phyloP scores from a whole-genome alignment of 2,329 filamentous ascomycete genomes.

The Trichophyton verrucosum region DNA sequence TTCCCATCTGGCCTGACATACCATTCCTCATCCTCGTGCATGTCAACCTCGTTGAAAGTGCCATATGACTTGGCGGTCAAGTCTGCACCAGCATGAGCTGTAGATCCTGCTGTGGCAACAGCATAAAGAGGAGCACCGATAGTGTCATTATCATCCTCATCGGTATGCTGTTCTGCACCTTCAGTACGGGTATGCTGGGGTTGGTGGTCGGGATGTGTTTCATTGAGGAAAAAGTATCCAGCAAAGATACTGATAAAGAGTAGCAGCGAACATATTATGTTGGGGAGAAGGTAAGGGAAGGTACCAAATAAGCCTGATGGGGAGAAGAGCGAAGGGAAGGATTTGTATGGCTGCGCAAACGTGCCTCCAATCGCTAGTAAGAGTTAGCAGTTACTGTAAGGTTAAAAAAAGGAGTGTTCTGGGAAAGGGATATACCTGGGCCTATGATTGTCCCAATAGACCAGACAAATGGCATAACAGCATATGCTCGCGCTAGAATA shows the following conservation, averaged over 20 bases:
- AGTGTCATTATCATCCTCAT: constrained; percentile 4
- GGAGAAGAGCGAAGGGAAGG: constrained; percentile 61
- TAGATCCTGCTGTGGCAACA: constrained; percentile 60
- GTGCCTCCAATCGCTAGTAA: constrained; percentile 63
- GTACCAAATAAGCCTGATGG: constrained; percentile 55
- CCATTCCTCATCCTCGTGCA: constrained; percentile 44
- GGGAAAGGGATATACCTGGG: constrained; percentile 37
- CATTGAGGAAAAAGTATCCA: constrained; percentile 69
- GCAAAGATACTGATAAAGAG: constrained; percentile 66
- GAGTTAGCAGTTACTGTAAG: constrained; percentile 1
- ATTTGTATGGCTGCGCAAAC: constrained; percentile 64
- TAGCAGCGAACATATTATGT: constrained; percentile 66
- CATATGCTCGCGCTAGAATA: constrained; percentile 57
- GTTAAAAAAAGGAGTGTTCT: neutral
- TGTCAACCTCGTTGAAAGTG: constrained; percentile 50
- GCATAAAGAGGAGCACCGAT: constrained; percentile 35
- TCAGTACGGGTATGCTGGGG: constrained; percentile 41
- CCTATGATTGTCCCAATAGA: constrained; percentile 79
- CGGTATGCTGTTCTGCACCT: constrained; percentile 36
- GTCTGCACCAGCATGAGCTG: constrained; percentile 60
- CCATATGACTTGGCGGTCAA: constrained; percentile 69
- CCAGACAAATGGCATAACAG: constrained; percentile 86
- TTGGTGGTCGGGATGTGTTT: constrained; percentile 79
- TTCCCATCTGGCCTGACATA: constrained; percentile 18
- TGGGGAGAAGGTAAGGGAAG: constrained; percentile 82